These are phyloP conservation scores for Leishmania guyanensis DNA, from an alignment of 208 protist species.

Conservation along the genomic window DNA sequence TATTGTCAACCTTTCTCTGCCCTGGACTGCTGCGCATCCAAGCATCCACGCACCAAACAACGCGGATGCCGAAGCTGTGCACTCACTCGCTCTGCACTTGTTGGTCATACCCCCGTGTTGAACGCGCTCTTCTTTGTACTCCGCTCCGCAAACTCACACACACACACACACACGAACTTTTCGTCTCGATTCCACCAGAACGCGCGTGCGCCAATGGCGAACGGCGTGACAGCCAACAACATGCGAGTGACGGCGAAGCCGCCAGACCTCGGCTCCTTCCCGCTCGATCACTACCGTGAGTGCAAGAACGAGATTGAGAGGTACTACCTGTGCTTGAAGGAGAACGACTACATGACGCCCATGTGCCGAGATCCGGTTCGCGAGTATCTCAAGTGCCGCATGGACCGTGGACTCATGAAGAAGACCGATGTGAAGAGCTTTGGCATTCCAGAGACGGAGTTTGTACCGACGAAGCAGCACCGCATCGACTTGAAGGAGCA, in stretches of 20 bases:
- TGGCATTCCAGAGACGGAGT: conserved; percentile 78
- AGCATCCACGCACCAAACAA: neutral
- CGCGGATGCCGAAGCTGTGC: neutral
- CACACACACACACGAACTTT: conserved; percentile 2
- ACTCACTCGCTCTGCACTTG: neutral
- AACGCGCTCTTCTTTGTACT: neutral
- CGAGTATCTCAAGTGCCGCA: conserved; percentile 84
- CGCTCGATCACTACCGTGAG: conserved; percentile 90
- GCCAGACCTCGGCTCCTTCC: conserved; percentile 87
- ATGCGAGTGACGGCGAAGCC: conserved; percentile 61
- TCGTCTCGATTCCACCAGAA: too few species aligned
- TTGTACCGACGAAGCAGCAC: conserved; percentile 81
- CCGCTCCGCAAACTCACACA: neutral
- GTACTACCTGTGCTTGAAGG: conserved; percentile 86
- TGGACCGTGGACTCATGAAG: conserved; percentile 88
- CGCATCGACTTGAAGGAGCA: conserved; percentile 71
- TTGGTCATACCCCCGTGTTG: neutral
- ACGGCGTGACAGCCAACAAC: conserved; percentile 67
- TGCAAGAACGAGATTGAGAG: conserved; percentile 80
- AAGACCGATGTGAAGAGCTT: conserved; percentile 74
- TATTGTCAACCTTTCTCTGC: too few species aligned
- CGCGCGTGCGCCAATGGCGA: conserved; percentile 46
- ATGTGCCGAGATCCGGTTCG: conserved; percentile 81
- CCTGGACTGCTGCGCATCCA: neutral
- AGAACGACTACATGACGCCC: conserved; percentile 78